Conservation (phyloP, 345 rosid genomes). For the Raphanus raphanistrum region DNA sequence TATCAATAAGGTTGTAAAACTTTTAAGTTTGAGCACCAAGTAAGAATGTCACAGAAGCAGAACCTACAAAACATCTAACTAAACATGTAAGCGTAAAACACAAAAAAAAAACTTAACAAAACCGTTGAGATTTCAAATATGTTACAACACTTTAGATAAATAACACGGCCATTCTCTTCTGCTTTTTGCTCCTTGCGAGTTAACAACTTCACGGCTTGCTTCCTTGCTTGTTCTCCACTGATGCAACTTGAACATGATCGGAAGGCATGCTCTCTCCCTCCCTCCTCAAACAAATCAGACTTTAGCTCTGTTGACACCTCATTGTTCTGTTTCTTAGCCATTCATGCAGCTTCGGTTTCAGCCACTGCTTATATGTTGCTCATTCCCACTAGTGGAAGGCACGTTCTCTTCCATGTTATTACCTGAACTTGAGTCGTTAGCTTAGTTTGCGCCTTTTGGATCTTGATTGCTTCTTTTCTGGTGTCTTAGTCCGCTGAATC, state of each 20-base stretch:
- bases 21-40: neutral
- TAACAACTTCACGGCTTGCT: neutral
- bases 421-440: neutral
- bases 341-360: slow-evolving; percentile 8
- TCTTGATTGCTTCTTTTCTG: slow-evolving; percentile 6
- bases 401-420: slow-evolving; percentile 8
- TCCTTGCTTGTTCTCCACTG: neutral
- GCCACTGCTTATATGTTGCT: slow-evolving; percentile 1
- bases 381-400: slow-evolving; percentile 3
- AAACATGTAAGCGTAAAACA: neutral
- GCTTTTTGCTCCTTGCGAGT: neutral
- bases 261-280: neutral
- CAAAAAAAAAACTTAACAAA: slow-evolving; percentile 9
- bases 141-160: neutral
- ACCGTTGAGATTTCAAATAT: neutral
- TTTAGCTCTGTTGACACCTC: neutral
- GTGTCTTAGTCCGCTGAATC: slow-evolving; percentile 7
- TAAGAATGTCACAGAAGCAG: neutral
- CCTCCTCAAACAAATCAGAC: neutral
- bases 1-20: neutral
- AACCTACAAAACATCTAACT: neutral
- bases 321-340: neutral
- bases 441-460: slow-evolving; percentile 27
- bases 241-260: neutral
- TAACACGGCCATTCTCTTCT: slow-evolving; percentile 1